Conservation (phyloP, 2,329 filamentous ascomycete species). For the Penicillium sp. region DNA sequence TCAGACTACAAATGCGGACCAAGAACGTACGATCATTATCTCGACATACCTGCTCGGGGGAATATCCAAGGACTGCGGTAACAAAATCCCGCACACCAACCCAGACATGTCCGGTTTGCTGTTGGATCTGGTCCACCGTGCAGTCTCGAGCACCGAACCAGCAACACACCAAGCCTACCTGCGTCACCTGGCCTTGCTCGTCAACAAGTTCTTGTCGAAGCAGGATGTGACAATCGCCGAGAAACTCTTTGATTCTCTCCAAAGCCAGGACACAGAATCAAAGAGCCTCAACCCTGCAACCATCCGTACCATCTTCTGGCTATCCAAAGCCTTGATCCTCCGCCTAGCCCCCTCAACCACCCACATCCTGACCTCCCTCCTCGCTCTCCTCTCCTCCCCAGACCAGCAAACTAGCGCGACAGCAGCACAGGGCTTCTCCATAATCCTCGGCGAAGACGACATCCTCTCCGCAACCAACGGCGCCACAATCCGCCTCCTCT, state of each 20-base stretch:
- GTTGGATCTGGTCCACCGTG: constrained; percentile 36
- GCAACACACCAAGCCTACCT: constrained; percentile 42
- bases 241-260: constrained; percentile 33
- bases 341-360: constrained; percentile 51
- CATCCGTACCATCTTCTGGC: constrained; percentile 59
- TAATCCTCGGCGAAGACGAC: constrained; percentile 60
- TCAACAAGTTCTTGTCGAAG: constrained; percentile 43
- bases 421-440: constrained; percentile 57
- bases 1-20: constrained; percentile 30
- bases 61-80: constrained; percentile 41
- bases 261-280: constrained; percentile 12
- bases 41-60: constrained; percentile 59
- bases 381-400: constrained; percentile 44
- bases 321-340: constrained; percentile 60
- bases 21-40: constrained; percentile 52
- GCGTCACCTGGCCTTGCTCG: constrained; percentile 42
- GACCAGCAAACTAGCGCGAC: constrained; percentile 49
- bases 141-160: constrained; percentile 29
- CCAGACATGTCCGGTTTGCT: constrained; percentile 37
- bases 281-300: constrained; percentile 36
- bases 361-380: constrained; percentile 52
- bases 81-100: constrained; percentile 30
- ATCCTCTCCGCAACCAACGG: constrained; percentile 60
- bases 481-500: constrained; percentile 59
- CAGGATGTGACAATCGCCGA: constrained; percentile 32